Conservation (phyloP, 768 basidiomycete genomes). For the Leccinum ochraceum region DNA sequence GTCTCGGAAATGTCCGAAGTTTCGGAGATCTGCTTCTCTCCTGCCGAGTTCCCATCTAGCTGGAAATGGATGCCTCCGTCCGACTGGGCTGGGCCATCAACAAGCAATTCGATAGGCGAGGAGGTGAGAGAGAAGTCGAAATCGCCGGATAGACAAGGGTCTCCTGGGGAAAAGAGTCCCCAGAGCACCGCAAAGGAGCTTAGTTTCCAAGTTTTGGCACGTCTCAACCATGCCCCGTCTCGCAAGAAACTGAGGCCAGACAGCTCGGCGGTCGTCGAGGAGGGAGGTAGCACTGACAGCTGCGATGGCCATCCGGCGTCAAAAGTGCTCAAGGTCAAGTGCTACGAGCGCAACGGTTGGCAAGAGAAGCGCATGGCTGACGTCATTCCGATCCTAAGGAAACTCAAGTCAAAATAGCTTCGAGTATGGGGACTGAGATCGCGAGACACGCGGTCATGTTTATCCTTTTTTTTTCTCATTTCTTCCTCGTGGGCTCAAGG, state of each 20-base stretch:
- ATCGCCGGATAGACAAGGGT: neutral
- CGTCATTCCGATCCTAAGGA: conserved; percentile 32
- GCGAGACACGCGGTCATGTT: neutral
- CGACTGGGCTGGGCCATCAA: conserved; percentile 26
- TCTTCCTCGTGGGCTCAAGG: neutral
- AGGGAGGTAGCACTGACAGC: neutral
- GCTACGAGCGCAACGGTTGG: conserved; percentile 16
- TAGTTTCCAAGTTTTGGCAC: neutral
- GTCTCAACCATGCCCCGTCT: conserved; percentile 1
- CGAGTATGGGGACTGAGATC: neutral
- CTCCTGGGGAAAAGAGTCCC: conserved; percentile 1
- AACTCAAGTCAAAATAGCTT: conserved; percentile 22
- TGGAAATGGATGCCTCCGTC: conserved; percentile 27
- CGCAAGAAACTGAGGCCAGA: neutral
- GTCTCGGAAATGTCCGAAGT: neutral
- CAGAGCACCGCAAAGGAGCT: neutral
- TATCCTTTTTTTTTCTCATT: neutral
- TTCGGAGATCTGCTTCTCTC: neutral
- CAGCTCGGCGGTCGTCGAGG: neutral
- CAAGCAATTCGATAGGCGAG: neutral
- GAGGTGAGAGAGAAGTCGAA: neutral
- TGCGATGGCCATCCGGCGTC: neutral
- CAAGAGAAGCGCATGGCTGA: conserved; percentile 28
- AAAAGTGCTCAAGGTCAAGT: conserved; percentile 18
- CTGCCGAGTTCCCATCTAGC: neutral